Percentiles rank a stretch among this genome's conserved stretches.
Evolutionary conservation across 805 yeast genomes (phyloP).

Genomic region (Lipomyces chichibuensis): DNA sequence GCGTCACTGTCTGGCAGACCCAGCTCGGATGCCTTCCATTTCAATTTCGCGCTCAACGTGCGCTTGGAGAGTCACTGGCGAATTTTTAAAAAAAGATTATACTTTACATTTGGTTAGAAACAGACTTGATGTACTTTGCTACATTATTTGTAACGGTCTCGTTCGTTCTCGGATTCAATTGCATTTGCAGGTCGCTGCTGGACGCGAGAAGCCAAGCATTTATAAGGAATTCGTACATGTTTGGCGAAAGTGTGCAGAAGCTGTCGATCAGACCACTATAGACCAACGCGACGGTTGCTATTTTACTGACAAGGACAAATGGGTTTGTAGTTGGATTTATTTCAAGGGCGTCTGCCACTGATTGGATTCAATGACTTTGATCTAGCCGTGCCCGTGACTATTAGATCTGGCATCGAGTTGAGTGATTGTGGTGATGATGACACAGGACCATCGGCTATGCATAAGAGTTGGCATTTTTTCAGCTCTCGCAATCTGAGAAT

Average conservation of each 20-base stretch:
- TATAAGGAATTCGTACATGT: background rate
- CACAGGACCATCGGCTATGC: background rate
- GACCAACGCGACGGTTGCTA: background rate
- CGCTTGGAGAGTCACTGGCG: no score
- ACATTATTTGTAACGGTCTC: background rate
- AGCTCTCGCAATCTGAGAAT: background rate
- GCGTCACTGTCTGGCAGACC: background rate
- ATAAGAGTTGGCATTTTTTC: background rate
- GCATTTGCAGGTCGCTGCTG: conserved; percentile 1
- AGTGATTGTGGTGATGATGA: background rate
- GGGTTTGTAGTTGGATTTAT: background rate
- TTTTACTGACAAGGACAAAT: background rate
- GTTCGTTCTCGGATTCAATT: background rate
- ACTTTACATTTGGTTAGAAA: no score
- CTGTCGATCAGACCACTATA: background rate
- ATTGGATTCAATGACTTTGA: background rate
- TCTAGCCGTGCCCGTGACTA: background rate
- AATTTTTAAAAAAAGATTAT: no score
- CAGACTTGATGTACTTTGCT: background rate
- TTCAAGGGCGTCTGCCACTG: background rate
- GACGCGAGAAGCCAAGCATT: background rate
- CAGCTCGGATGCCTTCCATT: background rate
- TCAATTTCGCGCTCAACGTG: no score
- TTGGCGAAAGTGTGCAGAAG: background rate
- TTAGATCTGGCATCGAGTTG: background rate